Conservation (phyloP, 2,329 filamentous ascomycete genomes). For the Cytospora paraplurivora region DNA sequence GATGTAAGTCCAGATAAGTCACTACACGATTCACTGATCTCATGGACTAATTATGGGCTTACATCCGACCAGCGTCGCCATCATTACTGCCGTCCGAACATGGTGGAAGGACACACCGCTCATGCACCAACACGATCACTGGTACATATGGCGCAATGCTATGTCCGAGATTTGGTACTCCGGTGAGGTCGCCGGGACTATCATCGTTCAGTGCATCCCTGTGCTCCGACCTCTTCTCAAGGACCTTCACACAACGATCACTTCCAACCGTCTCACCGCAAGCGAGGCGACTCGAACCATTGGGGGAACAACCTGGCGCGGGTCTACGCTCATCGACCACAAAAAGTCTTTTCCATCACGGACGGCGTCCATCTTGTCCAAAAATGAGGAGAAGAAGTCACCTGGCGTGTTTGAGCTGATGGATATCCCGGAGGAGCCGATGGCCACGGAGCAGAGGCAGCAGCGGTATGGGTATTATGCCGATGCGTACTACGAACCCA, state of each 20-base stretch:
- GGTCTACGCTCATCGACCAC: slow-evolving; percentile 24
- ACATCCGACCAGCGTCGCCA: slow-evolving; percentile 42
- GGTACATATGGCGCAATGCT: slow-evolving; percentile 45
- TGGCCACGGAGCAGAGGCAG: neutral
- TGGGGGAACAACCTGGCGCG: slow-evolving; percentile 22
- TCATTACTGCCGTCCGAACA: slow-evolving; percentile 50
- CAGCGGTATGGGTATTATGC: slow-evolving; percentile 17
- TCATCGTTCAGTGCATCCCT: slow-evolving; percentile 57
- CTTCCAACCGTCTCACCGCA: slow-evolving; percentile 34
- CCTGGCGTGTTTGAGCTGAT: slow-evolving; percentile 19
- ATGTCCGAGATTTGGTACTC: slow-evolving; percentile 52
- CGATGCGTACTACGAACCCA: slow-evolving; percentile 22
- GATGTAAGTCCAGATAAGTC: slow-evolving; percentile 37
- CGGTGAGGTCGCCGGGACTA: slow-evolving; percentile 54
- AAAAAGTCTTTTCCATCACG: slow-evolving; percentile 2
- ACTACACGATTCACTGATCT: neutral
- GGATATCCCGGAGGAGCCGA: slow-evolving; percentile 23
- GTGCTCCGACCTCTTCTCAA: slow-evolving; percentile 51
- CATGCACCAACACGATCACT: slow-evolving; percentile 45
- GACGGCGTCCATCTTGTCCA: slow-evolving; percentile 18
- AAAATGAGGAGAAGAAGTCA: slow-evolving; percentile 24
- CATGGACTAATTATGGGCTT: neutral
- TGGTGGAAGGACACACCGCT: slow-evolving; percentile 50
- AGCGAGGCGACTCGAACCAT: slow-evolving; percentile 18
- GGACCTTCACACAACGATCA: slow-evolving; percentile 43